Base-by-base conservation (phyloP, 2,329 filamentous ascomycete species). In the Diaporthe velutina region DNA sequence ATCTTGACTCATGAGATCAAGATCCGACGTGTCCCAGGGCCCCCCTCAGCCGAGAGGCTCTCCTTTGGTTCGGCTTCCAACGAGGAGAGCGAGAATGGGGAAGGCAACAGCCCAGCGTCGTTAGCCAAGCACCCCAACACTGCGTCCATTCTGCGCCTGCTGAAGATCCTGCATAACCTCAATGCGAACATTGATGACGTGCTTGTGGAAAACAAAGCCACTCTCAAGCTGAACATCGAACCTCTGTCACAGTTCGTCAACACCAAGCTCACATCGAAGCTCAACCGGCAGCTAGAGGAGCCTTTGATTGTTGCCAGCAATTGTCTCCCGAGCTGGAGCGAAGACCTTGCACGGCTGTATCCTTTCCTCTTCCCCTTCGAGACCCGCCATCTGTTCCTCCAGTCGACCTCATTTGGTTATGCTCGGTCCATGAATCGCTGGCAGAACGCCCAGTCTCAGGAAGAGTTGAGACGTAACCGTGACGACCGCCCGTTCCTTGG, bases 291-390 rank as follows among this genome's bases (percentile, higher is more conserved):
- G 83, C 87, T 99, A 17, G 97, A 99, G 81, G 97, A 99, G 84
- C 97, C 97, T 13, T 86, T 99, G 77, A 97, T 99, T 77, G 97
- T 99, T 68, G 97, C 97, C 5, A 98, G 97, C 85, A 98, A 96
- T 81, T 99, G 97, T 82, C 88, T 99, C 50, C 97, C 97, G 5
- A 95, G 91, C 80, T 99, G 97, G 97, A 97, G 95, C 76, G 96
- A 98, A 84, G 97, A 99, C 81, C 86, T 99, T 70, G 95, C 97
- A 13, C 93, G 97, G 45, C 88, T 97, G 1, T 99, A 98, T 82
- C 96, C 97, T 0, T 99, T 99, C 88, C 86, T 99, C 17, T 99
- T 99, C 83, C 97, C 97, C 3, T 99, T 99, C 80, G 97, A 99
- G 86, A 98, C 97, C 1, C 92, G 97, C 17, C 96, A 99, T 83